phyloP scores from a whole-genome alignment of 1,139 yeast genomes.

The Magnusiomyces suaveolens region DNA sequence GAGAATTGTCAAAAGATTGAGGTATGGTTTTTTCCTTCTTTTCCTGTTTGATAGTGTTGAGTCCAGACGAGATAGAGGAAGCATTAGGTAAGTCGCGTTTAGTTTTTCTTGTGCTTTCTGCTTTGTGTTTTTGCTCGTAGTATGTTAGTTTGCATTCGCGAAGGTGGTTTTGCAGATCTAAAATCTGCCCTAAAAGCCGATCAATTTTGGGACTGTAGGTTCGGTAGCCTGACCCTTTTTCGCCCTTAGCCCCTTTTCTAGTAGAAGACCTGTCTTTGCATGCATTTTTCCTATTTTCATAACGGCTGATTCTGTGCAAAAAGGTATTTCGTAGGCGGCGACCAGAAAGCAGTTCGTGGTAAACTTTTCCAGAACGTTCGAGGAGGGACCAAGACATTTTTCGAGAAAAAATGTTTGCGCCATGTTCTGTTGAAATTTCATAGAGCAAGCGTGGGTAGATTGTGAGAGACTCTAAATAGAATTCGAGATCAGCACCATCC shows the following conservation, averaged over 20 bases:
- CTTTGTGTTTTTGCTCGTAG: not conserved
- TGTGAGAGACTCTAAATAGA: not conserved
- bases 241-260: not conserved
- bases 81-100: not conserved
- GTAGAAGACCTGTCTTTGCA: not conserved
- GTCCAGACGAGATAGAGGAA: not conserved
- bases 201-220: not conserved
- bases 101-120: not conserved
- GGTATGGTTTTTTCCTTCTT: too few relatives aligned
- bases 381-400: not conserved
- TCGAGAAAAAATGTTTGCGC: not conserved
- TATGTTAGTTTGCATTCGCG: not conserved
- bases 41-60: not conserved
- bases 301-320: not conserved
- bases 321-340: not conserved
- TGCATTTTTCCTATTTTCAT: not conserved
- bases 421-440: not conserved
- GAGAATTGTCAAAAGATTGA: too few relatives aligned
- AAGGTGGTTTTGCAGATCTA: not conserved
- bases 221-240: not conserved
- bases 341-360: not conserved
- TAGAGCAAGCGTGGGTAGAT: not conserved
- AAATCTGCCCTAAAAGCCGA: not conserved
- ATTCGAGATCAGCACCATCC: not conserved
- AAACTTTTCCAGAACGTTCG: not conserved